phyloP scores from a whole-genome alignment of 2,329 filamentous ascomycete species.

The Lasiodiplodia gonubiensis region DNA sequence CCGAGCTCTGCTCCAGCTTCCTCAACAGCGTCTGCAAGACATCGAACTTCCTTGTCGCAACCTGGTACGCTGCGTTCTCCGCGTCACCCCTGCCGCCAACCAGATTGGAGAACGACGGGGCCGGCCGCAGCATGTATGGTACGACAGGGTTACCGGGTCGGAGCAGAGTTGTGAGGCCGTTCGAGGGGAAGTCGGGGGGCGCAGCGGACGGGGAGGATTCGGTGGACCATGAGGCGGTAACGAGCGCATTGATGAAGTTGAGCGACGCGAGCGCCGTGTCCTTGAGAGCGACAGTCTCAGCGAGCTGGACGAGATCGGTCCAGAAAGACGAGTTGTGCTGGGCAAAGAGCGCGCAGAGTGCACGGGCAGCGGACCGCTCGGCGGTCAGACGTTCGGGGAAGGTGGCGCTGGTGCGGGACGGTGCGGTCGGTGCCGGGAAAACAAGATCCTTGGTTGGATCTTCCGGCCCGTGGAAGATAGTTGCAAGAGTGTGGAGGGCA shows the following conservation, averaged over 20 bases:
- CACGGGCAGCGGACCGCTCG: constrained; percentile 60
- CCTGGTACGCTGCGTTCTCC: constrained; percentile 62
- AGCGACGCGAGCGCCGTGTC: constrained; percentile 63
- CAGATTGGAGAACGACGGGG: constrained; percentile 63
- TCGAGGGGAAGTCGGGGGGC: constrained; percentile 39
- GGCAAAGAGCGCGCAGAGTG: constrained; percentile 62
- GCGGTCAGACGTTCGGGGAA: constrained; percentile 46
- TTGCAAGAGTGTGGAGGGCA: constrained; percentile 60
- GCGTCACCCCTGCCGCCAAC: constrained; percentile 63
- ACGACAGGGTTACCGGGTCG: constrained; percentile 59
- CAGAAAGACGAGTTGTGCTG: constrained; percentile 58
- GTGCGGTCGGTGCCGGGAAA: constrained; percentile 41
- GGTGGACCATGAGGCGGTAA: constrained; percentile 61
- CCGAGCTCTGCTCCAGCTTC: constrained; percentile 46
- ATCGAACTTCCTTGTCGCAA: constrained; percentile 64
- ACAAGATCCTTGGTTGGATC: constrained; percentile 39
- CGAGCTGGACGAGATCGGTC: constrained; percentile 57
- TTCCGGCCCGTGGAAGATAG: constrained; percentile 61
- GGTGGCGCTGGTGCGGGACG: constrained; percentile 24
- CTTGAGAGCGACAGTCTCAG: constrained; percentile 63
- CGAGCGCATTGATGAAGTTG: constrained; percentile 57
- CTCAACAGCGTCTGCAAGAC: constrained; percentile 57
- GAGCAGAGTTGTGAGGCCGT: constrained; percentile 59
- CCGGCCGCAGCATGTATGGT: constrained; percentile 63
- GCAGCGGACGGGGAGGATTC: constrained; percentile 48